These are phyloP conservation scores for Ceratocystis albifundus DNA, from an alignment of 2,329 filamentous ascomycete species.

Conservation along the genomic window DNA sequence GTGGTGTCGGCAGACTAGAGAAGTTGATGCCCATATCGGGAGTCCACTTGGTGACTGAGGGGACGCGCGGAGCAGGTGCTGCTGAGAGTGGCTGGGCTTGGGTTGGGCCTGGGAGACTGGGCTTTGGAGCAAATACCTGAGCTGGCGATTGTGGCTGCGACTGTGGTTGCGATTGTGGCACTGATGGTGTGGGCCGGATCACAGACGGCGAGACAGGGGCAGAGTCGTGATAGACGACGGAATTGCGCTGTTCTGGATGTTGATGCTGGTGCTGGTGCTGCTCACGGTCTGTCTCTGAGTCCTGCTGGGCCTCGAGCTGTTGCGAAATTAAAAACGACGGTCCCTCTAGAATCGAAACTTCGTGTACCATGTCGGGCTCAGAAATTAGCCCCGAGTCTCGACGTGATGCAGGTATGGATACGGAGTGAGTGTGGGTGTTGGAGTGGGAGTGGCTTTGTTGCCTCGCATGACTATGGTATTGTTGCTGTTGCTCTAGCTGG, in stretches of 20 bases:
- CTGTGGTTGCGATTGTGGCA: slow-evolving; percentile 26
- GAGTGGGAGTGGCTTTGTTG: slow-evolving; percentile 25
- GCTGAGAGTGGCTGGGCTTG: slow-evolving; percentile 27
- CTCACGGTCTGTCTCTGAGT: neutral
- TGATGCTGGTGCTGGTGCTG: slow-evolving; percentile 23
- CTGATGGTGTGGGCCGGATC: slow-evolving; percentile 42
- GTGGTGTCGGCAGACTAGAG: slow-evolving; percentile 34
- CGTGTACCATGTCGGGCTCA: slow-evolving; percentile 20
- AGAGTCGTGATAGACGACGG: slow-evolving; percentile 34
- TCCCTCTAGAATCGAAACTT: slow-evolving; percentile 25
- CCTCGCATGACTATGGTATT: slow-evolving; percentile 28
- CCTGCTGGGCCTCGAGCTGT: slow-evolving; percentile 10
- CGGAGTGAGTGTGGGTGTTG: slow-evolving; percentile 16
- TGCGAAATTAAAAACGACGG: slow-evolving; percentile 17
- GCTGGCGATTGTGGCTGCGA: slow-evolving; percentile 17
- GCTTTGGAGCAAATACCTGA: neutral
- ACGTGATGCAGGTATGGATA: slow-evolving; percentile 17
- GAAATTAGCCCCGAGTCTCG: slow-evolving; percentile 2
- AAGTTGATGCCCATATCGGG: slow-evolving; percentile 76
- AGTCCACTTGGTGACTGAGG: slow-evolving; percentile 48
- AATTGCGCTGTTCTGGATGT: slow-evolving; percentile 25
- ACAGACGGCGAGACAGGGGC: slow-evolving; percentile 47
- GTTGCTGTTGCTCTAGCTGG: slow-evolving; percentile 31
- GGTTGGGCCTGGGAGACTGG: neutral
- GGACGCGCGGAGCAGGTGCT: slow-evolving; percentile 18